phyloP scores from a whole-genome alignment of 225 moss, liverwort and hornwort species.

The Polytrichum formosum region DNA sequence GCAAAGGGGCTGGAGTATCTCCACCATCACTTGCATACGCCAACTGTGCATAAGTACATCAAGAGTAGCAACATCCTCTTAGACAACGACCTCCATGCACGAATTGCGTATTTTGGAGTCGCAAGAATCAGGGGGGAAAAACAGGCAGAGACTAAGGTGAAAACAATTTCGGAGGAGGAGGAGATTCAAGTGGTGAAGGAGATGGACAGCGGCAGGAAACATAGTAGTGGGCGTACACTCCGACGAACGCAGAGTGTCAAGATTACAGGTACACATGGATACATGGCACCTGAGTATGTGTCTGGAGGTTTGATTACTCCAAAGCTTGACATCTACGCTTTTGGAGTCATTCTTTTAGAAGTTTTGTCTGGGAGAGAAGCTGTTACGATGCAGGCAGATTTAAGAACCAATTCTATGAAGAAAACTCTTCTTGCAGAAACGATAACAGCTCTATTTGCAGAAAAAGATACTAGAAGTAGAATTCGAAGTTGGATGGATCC shows the following conservation, averaged over 20 bases:
- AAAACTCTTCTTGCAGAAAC: constrained; percentile 58
- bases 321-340: constrained; percentile 82
- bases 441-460: constrained; percentile 50
- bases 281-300: constrained; percentile 91
- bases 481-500: constrained; percentile 84
- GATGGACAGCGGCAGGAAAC: constrained; percentile 7
- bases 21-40: constrained; percentile 59
- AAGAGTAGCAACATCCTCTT: constrained; percentile 84
- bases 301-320: constrained; percentile 52
- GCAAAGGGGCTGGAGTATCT: constrained; percentile 82
- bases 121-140: constrained; percentile 73
- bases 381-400: constrained; percentile 44
- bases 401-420: constrained; percentile 36
- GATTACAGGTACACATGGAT: constrained; percentile 77
- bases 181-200: constrained; percentile 28
- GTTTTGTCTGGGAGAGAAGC: constrained; percentile 81
- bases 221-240: constrained; percentile 13
- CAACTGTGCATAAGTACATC: constrained; percentile 74
- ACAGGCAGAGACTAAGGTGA: constrained; percentile 25
- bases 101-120: constrained; percentile 68
- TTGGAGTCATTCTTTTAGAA: constrained; percentile 82
- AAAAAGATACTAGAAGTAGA: constrained; percentile 51
- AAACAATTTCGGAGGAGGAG: constrained; percentile 13
- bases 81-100: constrained; percentile 50
- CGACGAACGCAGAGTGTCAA: constrained; percentile 64